Percentiles rank a stretch among this genome's conserved stretches.
phyloP scores from a whole-genome alignment of 192 early-diverging fungal genomes.

The Coemansia reversa region DNA sequence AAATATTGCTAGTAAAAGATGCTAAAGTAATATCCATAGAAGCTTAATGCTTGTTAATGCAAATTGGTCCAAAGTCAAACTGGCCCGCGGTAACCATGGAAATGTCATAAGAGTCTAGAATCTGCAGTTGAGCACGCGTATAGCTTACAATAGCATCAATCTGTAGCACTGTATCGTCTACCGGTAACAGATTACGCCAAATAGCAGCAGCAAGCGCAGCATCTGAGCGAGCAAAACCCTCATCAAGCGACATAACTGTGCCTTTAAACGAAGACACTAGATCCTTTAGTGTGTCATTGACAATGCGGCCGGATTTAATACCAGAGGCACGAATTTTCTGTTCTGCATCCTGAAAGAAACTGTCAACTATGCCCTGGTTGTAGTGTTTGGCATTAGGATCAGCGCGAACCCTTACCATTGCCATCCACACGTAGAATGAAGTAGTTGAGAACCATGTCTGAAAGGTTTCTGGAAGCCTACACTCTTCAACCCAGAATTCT shows the following conservation, averaged over 20 bases:
- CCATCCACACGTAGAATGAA: constrained; percentile 91
- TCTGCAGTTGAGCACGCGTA: constrained; percentile 27
- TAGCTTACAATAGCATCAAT: constrained; percentile 25
- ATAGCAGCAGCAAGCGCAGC: constrained; percentile 86
- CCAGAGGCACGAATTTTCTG: constrained; percentile 77
- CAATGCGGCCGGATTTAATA: constrained; percentile 69
- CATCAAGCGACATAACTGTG: constrained; percentile 86
- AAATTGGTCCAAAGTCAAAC: constrained; percentile 38
- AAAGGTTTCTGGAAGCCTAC: constrained; percentile 78
- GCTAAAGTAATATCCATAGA: too few species aligned
- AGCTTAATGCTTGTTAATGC: too few species aligned
- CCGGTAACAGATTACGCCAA: constrained; percentile 63
- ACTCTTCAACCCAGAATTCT: constrained; percentile 47
- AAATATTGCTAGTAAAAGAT: too few species aligned
- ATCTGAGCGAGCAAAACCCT: constrained; percentile 83
- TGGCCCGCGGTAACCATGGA: constrained; percentile 22
- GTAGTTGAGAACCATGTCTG: constrained; percentile 94
- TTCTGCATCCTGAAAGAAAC: constrained; percentile 88
- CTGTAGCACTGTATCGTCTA: constrained; percentile 33
- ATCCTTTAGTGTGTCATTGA: constrained; percentile 74
- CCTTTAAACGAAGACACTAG: constrained; percentile 84
- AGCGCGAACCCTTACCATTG: constrained; percentile 78
- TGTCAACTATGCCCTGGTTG: constrained; percentile 83
- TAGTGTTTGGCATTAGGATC: constrained; percentile 73
- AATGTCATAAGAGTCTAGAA: constrained; percentile 24